Percentiles rank a stretch among this genome's conserved stretches.
Evolutionary conservation across 352 stramenopile genomes (phyloP).

Genomic region (Phytophthora meadii): DNA sequence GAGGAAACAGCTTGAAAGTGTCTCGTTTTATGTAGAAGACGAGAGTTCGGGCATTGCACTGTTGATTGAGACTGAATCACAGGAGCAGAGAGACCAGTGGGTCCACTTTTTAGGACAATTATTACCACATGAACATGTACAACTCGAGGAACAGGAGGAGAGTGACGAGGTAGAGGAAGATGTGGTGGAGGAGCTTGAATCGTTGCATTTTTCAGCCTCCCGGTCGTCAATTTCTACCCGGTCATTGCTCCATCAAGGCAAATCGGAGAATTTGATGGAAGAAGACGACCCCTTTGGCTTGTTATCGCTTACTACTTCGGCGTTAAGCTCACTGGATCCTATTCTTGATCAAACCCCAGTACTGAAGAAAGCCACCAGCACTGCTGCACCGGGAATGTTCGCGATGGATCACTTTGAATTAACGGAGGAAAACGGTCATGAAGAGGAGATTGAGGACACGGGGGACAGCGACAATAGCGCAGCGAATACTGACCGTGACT

Average conservation of each 20-base stretch:
- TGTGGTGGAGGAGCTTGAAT: slow-evolving; percentile 35
- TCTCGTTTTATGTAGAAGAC: slow-evolving; percentile 62
- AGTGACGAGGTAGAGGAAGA: slow-evolving; percentile 20
- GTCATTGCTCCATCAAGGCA: slow-evolving; percentile 46
- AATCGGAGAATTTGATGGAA: slow-evolving; percentile 47
- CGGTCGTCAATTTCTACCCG: slow-evolving; percentile 33
- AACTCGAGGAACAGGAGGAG: slow-evolving; percentile 14
- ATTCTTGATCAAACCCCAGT: background rate
- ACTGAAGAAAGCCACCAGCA: background rate
- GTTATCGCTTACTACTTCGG: slow-evolving; percentile 55
- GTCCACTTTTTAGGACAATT: slow-evolving; percentile 28
- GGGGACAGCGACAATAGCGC: slow-evolving; percentile 25
- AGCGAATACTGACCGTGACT: slow-evolving; percentile 24
- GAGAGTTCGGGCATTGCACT: slow-evolving; percentile 17
- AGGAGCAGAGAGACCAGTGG: slow-evolving; percentile 43
- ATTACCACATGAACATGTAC: slow-evolving; percentile 8
- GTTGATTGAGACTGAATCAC: slow-evolving; percentile 38
- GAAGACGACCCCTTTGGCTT: slow-evolving; percentile 56
- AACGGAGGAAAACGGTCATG: slow-evolving; percentile 23
- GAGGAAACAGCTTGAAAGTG: slow-evolving; percentile 40
- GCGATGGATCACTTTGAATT: slow-evolving; percentile 61
- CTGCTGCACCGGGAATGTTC: slow-evolving; percentile 48
- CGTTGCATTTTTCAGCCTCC: slow-evolving; percentile 20
- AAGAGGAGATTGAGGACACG: slow-evolving; percentile 35
- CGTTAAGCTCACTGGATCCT: slow-evolving; percentile 39